Percentiles rank a stretch among this genome's conserved stretches.
These are phyloP conservation scores for Phytopythium litorale DNA, from an alignment of 352 stramenopile genomes.

Conservation along the genomic window DNA sequence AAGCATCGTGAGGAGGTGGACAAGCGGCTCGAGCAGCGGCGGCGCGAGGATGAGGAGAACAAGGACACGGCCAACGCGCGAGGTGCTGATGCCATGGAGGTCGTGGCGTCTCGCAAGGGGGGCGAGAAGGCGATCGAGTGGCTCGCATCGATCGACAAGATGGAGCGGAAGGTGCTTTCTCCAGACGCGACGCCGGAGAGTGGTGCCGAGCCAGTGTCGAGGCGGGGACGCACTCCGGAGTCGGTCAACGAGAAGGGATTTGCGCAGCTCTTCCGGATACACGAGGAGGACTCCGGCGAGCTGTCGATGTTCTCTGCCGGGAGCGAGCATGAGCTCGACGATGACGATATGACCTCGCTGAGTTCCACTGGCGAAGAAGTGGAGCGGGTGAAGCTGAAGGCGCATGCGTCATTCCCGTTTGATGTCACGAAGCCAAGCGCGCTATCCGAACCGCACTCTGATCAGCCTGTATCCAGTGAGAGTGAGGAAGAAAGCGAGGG, in stretches of 20 bases:
- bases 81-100: constrained; percentile 29
- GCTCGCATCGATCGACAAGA: constrained; percentile 48
- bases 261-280: constrained; percentile 36
- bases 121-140: constrained; percentile 48
- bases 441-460: neutral
- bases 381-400: neutral
- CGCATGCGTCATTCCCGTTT: neutral
- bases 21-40: constrained; percentile 28
- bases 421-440: neutral
- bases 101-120: constrained; percentile 25
- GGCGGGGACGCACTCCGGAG: neutral
- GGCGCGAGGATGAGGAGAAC: constrained; percentile 30
- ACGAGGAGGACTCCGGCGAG: constrained; percentile 27
- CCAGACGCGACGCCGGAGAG: neutral
- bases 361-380: neutral
- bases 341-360: neutral
- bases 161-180: constrained; percentile 18
- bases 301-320: constrained; percentile 33
- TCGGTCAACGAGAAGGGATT: constrained; percentile 23
- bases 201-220: neutral
- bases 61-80: constrained; percentile 27
- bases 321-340: constrained; percentile 21
- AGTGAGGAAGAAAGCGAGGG: neutral
- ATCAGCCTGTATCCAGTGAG: neutral
- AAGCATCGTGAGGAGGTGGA: constrained; percentile 40